phyloP scores from a whole-genome alignment of 768 basidiomycete species.

The Xerocomellus amylosporus region DNA sequence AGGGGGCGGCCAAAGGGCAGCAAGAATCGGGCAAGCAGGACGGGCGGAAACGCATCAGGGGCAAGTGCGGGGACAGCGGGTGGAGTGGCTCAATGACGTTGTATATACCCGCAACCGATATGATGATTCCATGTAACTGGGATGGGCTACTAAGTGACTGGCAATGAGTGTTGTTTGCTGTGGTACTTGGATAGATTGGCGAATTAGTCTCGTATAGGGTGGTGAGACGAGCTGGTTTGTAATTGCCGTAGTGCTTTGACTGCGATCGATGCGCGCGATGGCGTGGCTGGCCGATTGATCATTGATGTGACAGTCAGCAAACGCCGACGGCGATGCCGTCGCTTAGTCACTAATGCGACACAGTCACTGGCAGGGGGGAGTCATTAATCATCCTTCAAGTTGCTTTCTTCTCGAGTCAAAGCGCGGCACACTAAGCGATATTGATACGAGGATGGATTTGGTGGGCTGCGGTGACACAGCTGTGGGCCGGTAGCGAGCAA shows the following conservation, averaged over 20 bases:
- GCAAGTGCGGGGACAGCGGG: constrained; percentile 3
- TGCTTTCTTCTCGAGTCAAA: not conserved
- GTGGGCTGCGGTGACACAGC: not conserved
- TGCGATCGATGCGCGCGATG: not conserved
- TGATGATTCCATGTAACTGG: not conserved
- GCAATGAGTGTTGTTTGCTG: not conserved
- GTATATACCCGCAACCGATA: constrained; percentile 9
- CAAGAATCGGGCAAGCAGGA: constrained; percentile 44
- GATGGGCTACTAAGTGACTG: not conserved
- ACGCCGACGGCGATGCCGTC: constrained; percentile 6
- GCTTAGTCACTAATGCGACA: constrained; percentile 11
- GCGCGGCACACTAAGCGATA: not conserved
- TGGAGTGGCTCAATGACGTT: constrained; percentile 1
- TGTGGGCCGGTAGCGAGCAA: not conserved
- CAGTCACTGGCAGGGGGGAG: not conserved
- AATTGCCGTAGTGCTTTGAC: not conserved
- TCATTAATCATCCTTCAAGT: not conserved
- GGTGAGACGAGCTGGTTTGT: constrained; percentile 10
- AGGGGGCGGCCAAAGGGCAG: constrained; percentile 71
- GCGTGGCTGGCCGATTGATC: not conserved
- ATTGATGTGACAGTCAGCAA: constrained; percentile 8
- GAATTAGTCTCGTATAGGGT: not conserved
- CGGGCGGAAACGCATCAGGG: constrained; percentile 16
- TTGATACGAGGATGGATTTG: not conserved
- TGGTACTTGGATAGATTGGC: not conserved